Conservation (phyloP, 2,329 filamentous ascomycete species). For the Berkeleyomyces basicola region DNA sequence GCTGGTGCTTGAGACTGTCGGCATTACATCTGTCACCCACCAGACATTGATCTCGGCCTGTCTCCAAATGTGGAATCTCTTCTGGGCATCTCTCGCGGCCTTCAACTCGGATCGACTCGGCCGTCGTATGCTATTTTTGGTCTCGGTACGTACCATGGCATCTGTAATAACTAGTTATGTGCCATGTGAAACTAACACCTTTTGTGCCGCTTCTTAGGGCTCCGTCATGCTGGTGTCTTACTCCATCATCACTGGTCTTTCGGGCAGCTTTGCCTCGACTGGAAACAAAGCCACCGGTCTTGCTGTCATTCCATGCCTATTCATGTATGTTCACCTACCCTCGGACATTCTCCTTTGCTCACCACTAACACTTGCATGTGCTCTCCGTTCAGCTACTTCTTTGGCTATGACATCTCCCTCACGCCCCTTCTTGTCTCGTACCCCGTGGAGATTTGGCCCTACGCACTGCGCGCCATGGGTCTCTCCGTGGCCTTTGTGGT, state of each 20-base stretch:
- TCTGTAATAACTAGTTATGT: not conserved
- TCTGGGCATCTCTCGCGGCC: slow-evolving; percentile 26
- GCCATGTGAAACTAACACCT: not conserved
- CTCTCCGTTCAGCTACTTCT: slow-evolving; percentile 9
- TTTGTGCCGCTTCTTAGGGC: slow-evolving; percentile 21
- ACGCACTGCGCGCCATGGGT: slow-evolving; percentile 38
- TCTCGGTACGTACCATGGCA: slow-evolving; percentile 24
- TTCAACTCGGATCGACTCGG: slow-evolving; percentile 30
- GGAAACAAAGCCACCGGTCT: slow-evolving; percentile 22
- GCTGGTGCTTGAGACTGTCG: slow-evolving; percentile 29
- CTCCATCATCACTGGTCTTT: slow-evolving; percentile 32
- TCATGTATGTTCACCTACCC: slow-evolving; percentile 26
- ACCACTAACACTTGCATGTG: not conserved
- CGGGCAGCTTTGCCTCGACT: slow-evolving; percentile 23
- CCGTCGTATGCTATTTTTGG: slow-evolving; percentile 33
- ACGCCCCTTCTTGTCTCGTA: slow-evolving; percentile 27
- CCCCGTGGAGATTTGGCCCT: slow-evolving; percentile 45
- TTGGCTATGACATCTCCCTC: slow-evolving; percentile 16
- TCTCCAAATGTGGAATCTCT: slow-evolving; percentile 23
- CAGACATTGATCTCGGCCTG: slow-evolving; percentile 21
- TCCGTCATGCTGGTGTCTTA: slow-evolving; percentile 32
- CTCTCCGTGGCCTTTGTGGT: slow-evolving; percentile 41
- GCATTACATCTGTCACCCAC: slow-evolving; percentile 25
- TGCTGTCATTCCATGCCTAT: slow-evolving; percentile 40
- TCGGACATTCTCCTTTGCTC: not conserved